phyloP scores from a whole-genome alignment of 2,329 filamentous ascomycete species.

The Lecanosticta acicola region DNA sequence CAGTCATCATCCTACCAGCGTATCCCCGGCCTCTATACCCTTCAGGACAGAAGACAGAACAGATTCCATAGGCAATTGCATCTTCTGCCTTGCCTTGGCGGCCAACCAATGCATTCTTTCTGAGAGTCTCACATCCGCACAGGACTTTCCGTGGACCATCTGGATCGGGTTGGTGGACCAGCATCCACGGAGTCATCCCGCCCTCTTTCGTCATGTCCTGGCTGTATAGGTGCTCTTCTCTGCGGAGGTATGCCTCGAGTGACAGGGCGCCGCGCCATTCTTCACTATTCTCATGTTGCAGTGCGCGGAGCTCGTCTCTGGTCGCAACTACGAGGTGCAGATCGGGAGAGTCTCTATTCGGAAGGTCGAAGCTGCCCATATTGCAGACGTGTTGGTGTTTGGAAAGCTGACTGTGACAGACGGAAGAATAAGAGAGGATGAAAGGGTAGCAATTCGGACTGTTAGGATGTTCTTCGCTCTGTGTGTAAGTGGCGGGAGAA shows the following conservation, averaged over 20 bases:
- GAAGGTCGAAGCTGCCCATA: slow-evolving; percentile 34
- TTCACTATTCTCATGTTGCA: slow-evolving; percentile 49
- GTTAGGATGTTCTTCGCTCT: no score
- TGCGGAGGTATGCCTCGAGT: slow-evolving; percentile 51
- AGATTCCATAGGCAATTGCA: slow-evolving; percentile 65
- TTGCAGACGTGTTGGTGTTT: background rate
- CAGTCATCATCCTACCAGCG: slow-evolving; percentile 66
- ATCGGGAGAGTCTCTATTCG: slow-evolving; percentile 45
- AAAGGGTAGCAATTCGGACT: no score
- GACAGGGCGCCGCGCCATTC: slow-evolving; percentile 55
- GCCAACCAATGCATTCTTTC: slow-evolving; percentile 44
- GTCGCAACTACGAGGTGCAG: slow-evolving; percentile 52
- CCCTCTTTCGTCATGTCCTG: slow-evolving; percentile 51
- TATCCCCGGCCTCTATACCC: slow-evolving; percentile 67
- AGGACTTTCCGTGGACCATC: slow-evolving; percentile 40
- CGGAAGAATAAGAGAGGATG: no score
- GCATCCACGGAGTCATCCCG: slow-evolving; percentile 55
- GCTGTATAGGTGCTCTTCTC: slow-evolving; percentile 49
- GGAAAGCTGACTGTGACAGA: background rate
- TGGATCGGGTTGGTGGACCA: slow-evolving; percentile 44
- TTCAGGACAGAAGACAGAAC: slow-evolving; percentile 68
- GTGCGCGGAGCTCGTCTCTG: slow-evolving; percentile 47
- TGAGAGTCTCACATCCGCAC: slow-evolving; percentile 54
- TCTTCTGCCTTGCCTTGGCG: slow-evolving; percentile 47
- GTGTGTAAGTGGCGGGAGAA: background rate